These are phyloP conservation scores for Ballota nigra DNA, from an alignment of 257 asterid species.

Conservation along the genomic window DNA sequence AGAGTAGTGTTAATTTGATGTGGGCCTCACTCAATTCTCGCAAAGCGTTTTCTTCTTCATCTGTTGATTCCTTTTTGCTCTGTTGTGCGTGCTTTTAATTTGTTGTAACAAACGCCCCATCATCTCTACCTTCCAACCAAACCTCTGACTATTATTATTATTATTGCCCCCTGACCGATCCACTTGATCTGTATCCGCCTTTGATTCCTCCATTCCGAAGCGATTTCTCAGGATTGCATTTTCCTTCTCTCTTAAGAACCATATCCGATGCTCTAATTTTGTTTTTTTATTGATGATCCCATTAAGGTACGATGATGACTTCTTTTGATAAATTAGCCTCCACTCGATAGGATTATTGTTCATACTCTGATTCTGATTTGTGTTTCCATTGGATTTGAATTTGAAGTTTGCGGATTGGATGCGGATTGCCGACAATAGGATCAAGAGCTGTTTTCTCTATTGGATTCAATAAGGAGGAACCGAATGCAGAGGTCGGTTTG, in stretches of 20 bases:
- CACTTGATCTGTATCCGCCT: constrained; percentile 25
- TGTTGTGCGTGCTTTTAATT: constrained; percentile 37
- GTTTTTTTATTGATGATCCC: constrained; percentile 25
- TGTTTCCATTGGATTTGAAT: constrained; percentile 6
- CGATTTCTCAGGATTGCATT: constrained; percentile 1
- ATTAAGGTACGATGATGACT: constrained; percentile 30
- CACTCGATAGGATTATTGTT: neutral
- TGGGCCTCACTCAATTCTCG: constrained; percentile 35
- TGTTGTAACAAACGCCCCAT: constrained; percentile 45
- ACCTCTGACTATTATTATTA: constrained; percentile 30
- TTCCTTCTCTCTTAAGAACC: too few species aligned
- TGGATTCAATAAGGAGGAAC: constrained; percentile 9
- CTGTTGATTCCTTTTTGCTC: constrained; percentile 32
- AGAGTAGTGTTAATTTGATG: constrained; percentile 32
- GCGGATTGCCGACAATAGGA: constrained; percentile 20
- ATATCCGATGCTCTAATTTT: constrained; percentile 25
- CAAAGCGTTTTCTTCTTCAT: constrained; percentile 29
- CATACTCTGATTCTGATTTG: neutral
- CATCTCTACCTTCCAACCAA: constrained; percentile 54
- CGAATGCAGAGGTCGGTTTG: constrained; percentile 25
- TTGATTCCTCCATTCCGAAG: constrained; percentile 16
- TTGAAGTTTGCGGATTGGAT: constrained; percentile 24
- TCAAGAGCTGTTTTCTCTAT: constrained; percentile 10
- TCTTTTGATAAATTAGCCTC: neutral
- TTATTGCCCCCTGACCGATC: constrained; percentile 34